A percentile compares a stretch with the other conserved stretches of the same genome.
phyloP scores from a whole-genome alignment of 768 basidiomycete genomes.

The Naganishia vaughanmartiniae region DNA sequence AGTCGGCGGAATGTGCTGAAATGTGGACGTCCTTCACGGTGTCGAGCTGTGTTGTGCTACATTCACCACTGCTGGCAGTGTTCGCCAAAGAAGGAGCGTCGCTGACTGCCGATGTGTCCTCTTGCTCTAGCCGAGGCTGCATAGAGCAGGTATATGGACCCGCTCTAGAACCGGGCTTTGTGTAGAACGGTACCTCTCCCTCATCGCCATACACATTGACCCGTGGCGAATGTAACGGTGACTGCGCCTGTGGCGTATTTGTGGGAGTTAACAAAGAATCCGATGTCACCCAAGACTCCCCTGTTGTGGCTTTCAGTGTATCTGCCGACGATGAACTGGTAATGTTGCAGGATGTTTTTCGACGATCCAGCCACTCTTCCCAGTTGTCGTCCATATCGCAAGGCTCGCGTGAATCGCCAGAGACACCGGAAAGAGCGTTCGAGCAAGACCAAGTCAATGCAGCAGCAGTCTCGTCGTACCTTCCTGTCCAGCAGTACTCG shows the following conservation, averaged over 20 bases:
- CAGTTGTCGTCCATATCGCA: conserved; percentile 37
- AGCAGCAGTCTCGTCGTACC: conserved; percentile 21
- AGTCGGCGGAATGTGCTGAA: not conserved
- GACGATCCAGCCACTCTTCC: conserved; percentile 47
- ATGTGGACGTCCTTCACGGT: not conserved
- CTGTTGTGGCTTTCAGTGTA: conserved; percentile 2
- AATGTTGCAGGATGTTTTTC: conserved; percentile 24
- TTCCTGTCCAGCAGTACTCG: not conserved
- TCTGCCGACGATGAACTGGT: conserved; percentile 6
- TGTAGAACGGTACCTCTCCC: conserved; percentile 3
- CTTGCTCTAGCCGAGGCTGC: not conserved
- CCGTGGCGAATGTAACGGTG: conserved; percentile 1
- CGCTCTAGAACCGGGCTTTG: not conserved
- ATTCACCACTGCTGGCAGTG: not conserved
- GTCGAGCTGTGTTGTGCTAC: not conserved
- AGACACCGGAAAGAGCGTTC: not conserved
- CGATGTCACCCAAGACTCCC: not conserved
- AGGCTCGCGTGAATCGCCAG: not conserved
- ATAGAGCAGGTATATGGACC: not conserved
- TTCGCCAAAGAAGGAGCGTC: conserved; percentile 8
- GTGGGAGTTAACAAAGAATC: not conserved
- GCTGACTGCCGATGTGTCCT: conserved; percentile 1
- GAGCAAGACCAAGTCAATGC: conserved; percentile 23
- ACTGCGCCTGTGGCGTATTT: conserved; percentile 4
- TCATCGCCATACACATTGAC: not conserved